Conservation (phyloP, 148 eudicot genomes). For the Nyssa sinensis region DNA sequence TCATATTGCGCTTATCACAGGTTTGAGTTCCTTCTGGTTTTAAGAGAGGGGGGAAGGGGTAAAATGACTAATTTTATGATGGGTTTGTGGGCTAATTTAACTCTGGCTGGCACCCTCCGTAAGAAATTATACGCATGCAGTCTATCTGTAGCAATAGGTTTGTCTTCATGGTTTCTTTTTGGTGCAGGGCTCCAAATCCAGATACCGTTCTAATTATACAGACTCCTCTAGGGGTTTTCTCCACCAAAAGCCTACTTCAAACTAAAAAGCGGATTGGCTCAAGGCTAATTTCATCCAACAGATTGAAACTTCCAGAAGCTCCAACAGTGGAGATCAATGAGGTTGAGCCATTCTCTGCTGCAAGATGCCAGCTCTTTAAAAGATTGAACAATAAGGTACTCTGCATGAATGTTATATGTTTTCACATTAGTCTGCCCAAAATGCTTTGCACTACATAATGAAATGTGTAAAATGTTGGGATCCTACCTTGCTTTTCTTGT, state of each 20-base stretch:
- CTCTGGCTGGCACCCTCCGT: not conserved
- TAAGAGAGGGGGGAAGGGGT: not conserved
- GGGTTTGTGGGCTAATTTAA: too few species aligned
- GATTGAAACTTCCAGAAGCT: constrained; percentile 53
- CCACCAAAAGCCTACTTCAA: constrained; percentile 74
- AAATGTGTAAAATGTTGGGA: not conserved
- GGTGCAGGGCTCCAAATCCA: constrained; percentile 90
- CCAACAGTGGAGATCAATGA: constrained; percentile 41
- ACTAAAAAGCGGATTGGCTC: constrained; percentile 64
- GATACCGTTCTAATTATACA: constrained; percentile 87
- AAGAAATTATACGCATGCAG: not conserved
- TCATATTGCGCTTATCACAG: constrained; percentile 96
- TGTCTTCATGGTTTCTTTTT: constrained; percentile 1
- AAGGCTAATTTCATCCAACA: constrained; percentile 76
- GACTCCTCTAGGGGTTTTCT: constrained; percentile 78
- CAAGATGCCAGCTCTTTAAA: constrained; percentile 71
- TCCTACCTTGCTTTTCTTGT: not conserved
- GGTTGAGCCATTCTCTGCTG: constrained; percentile 81
- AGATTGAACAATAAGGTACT: constrained; percentile 53
- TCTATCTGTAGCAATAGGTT: not conserved
- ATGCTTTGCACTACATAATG: not conserved
- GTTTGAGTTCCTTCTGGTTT: constrained; percentile 28
- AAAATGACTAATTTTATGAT: too few species aligned
- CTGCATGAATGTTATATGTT: constrained; percentile 26
- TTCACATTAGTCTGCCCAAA: not conserved